A percentile compares a stretch with the other conserved stretches of the same genome.
These are phyloP conservation scores for Aspergillus leporis DNA, from an alignment of 495 filamentous ascomycete genomes.

Conservation along the genomic window DNA sequence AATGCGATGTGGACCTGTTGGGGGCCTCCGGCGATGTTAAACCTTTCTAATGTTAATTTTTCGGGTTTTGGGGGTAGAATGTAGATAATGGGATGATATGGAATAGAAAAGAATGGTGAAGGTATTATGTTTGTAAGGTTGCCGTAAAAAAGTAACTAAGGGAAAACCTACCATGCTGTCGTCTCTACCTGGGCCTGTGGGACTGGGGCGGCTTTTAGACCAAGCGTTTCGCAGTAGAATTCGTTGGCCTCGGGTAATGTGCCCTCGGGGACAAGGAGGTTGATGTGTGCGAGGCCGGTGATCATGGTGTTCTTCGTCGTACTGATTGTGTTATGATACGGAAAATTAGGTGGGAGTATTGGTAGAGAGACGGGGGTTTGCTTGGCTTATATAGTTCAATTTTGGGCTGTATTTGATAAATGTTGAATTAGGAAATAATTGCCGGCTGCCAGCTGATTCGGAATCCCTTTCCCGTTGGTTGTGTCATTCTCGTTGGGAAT, in stretches of 20 bases:
- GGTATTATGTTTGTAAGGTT: background rate
- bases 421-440: background rate
- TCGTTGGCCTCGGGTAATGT: slow-evolving; percentile 52
- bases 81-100: background rate
- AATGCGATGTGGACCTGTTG: slow-evolving; percentile 63
- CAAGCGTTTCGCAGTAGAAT: slow-evolving; percentile 59
- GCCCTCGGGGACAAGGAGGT: slow-evolving; percentile 56
- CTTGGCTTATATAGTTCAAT: background rate
- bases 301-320: slow-evolving; percentile 43
- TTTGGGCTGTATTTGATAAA: background rate
- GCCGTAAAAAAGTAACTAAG: too few relatives aligned
- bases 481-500: too few relatives aligned
- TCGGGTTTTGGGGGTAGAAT: background rate
- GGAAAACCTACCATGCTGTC: slow-evolving; percentile 46
- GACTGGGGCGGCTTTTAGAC: slow-evolving; percentile 49
- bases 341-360: too few relatives aligned
- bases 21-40: slow-evolving; percentile 55
- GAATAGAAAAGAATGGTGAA: slow-evolving; percentile 1
- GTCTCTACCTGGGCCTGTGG: slow-evolving; percentile 50
- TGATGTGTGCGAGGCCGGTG: slow-evolving; percentile 59
- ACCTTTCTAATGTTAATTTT: slow-evolving; percentile 33
- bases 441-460: background rate
- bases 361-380: too few relatives aligned
- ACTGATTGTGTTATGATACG: too few relatives aligned
- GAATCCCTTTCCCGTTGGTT: background rate